phyloP scores from a whole-genome alignment of 768 basidiomycete species.

The Galerina marginata region DNA sequence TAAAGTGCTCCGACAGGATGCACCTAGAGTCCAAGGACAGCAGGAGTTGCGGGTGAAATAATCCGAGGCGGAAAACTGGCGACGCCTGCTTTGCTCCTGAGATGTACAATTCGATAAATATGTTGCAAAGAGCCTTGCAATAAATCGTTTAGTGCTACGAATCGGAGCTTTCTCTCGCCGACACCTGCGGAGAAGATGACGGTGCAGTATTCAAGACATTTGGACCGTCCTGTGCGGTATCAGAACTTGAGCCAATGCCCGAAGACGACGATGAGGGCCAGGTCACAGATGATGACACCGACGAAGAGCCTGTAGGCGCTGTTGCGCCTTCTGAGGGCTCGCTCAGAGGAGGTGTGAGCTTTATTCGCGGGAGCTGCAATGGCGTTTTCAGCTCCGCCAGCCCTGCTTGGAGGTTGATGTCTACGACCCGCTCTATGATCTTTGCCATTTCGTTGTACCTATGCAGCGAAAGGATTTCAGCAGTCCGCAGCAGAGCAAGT shows the following conservation, averaged over 20 bases:
- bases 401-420: constrained; percentile 66
- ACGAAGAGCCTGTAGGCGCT: background rate
- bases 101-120: no score
- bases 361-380: constrained; percentile 50
- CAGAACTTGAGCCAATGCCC: no score
- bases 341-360: constrained; percentile 29
- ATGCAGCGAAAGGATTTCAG: background rate
- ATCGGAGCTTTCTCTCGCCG: no score
- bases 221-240: background rate
- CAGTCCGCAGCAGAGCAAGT: background rate
- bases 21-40: no score
- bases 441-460: constrained; percentile 73
- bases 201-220: no score
- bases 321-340: background rate
- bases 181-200: no score
- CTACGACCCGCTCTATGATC: constrained; percentile 70
- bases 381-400: constrained; percentile 71
- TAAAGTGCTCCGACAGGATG: no score
- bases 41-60: no score
- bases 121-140: no score
- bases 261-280: background rate
- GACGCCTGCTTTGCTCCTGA: no score
- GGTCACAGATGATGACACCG: background rate
- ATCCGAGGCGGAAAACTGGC: no score
- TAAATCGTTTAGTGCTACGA: no score